Conservation (phyloP, 768 basidiomycete species). For the Termitomyces sp. region DNA sequence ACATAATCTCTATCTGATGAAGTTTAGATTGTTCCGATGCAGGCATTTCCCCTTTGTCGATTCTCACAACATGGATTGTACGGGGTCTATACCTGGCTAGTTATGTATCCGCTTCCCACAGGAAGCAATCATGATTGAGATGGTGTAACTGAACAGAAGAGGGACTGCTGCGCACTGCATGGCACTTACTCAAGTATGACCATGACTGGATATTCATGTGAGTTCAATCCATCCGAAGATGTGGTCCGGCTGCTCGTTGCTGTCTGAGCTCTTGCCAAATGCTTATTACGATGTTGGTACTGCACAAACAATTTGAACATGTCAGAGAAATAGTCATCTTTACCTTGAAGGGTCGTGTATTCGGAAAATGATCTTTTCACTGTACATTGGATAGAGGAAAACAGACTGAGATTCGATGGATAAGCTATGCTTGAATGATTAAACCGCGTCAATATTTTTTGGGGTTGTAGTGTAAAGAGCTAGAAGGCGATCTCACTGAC, state of each 20-base stretch:
- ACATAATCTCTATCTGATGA: background rate
- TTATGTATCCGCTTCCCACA: background rate
- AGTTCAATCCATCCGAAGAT: background rate
- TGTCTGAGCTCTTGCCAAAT: background rate
- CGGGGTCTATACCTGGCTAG: background rate
- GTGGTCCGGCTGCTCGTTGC: too few species aligned
- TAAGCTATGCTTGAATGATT: background rate
- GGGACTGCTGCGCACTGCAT: background rate
- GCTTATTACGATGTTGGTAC: background rate
- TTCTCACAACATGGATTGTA: background rate
- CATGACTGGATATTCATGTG: background rate
- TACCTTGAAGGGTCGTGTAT: background rate
- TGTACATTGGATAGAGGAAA: background rate
- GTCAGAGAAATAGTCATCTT: background rate
- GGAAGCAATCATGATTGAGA: background rate
- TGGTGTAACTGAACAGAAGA: background rate
- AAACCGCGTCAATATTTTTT: background rate
- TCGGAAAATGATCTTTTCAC: background rate
- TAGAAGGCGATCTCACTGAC: too few species aligned
- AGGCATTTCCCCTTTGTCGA: background rate
- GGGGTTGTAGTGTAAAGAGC: too few species aligned
- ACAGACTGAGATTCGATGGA: background rate
- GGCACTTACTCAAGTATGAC: background rate
- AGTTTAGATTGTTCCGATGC: background rate
- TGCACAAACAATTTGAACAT: background rate